phyloP scores from a whole-genome alignment of 2,329 filamentous ascomycete genomes.

The Albifimbria verrucaria region DNA sequence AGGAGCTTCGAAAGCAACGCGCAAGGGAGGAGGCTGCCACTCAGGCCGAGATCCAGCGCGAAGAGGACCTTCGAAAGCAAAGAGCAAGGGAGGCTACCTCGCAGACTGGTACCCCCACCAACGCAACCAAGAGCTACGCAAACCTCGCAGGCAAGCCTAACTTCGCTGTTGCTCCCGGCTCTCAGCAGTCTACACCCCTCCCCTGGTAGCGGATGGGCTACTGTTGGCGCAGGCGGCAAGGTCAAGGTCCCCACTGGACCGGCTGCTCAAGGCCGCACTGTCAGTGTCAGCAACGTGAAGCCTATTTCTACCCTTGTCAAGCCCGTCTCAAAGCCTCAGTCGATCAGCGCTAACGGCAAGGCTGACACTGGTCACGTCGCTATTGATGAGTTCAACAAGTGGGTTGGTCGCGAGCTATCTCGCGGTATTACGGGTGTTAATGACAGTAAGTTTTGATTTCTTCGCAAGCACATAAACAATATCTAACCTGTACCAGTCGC shows the following conservation, averaged over 20 bases:
- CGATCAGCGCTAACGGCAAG: conserved; percentile 37
- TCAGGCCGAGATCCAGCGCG: conserved; percentile 62
- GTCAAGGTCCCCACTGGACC: conserved; percentile 69
- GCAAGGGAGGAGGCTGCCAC: conserved; percentile 57
- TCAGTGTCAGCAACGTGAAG: conserved; percentile 42
- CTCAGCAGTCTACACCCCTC: conserved; percentile 36
- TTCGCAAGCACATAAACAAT: not conserved
- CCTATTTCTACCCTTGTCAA: conserved; percentile 44
- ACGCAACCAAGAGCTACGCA: conserved; percentile 82
- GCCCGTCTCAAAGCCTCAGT: conserved; percentile 47
- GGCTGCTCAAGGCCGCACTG: conserved; percentile 44
- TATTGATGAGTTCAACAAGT: conserved; percentile 90
- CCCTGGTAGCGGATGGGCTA: conserved; percentile 74
- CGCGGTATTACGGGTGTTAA: conserved; percentile 61
- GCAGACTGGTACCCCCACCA: conserved; percentile 45
- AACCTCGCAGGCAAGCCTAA: conserved; percentile 81
- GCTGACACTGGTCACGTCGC: conserved; percentile 46
- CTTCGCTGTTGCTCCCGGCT: conserved; percentile 31
- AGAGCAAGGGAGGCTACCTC: conserved; percentile 54
- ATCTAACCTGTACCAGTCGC: conserved; percentile 58
- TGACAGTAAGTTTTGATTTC: conserved; percentile 43
- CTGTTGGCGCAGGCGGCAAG: conserved; percentile 91
- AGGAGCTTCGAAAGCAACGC: conserved; percentile 80
- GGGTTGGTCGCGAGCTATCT: conserved; percentile 76
- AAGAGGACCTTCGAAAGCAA: conserved; percentile 83